Conservation (phyloP, 306 rosid species). For the Alnus glutinosa region DNA sequence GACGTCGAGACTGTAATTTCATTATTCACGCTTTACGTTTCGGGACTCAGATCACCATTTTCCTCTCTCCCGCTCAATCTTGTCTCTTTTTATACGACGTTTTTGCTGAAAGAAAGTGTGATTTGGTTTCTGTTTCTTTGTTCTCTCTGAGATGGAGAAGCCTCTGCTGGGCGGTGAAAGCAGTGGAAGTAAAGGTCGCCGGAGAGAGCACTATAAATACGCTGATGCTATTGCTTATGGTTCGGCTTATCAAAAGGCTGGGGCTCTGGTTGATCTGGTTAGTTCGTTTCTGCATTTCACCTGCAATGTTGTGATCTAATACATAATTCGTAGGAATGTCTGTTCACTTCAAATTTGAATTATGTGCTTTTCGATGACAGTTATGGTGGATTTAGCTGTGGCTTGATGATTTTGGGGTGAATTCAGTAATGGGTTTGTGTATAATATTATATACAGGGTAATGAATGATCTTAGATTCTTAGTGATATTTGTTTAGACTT, state of each 20-base stretch:
- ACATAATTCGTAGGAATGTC: neutral
- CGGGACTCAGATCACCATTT: neutral
- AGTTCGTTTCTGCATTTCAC: slow-evolving; percentile 9
- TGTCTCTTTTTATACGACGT: neutral
- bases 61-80: neutral
- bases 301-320: neutral
- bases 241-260: slow-evolving; percentile 71
- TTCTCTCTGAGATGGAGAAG: slow-evolving; percentile 41
- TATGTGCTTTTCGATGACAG: neutral
- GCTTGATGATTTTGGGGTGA: neutral
- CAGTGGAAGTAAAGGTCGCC: slow-evolving; percentile 36
- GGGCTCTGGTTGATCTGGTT: slow-evolving; percentile 93
- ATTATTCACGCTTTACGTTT: neutral
- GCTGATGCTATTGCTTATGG: slow-evolving; percentile 75
- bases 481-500: neutral
- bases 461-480: neutral
- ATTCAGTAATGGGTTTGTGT: neutral
- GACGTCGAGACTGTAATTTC: neutral
- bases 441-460: neutral
- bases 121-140: neutral
- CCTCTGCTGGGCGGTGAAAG: slow-evolving; percentile 61
- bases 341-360: neutral
- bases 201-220: slow-evolving; percentile 30
- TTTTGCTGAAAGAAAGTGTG: neutral
- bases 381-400: neutral